A percentile compares a stretch with the other conserved stretches of the same genome.
Conservation (phyloP, 768 basidiomycete genomes). For the Fomitopsis serialis region DNA sequence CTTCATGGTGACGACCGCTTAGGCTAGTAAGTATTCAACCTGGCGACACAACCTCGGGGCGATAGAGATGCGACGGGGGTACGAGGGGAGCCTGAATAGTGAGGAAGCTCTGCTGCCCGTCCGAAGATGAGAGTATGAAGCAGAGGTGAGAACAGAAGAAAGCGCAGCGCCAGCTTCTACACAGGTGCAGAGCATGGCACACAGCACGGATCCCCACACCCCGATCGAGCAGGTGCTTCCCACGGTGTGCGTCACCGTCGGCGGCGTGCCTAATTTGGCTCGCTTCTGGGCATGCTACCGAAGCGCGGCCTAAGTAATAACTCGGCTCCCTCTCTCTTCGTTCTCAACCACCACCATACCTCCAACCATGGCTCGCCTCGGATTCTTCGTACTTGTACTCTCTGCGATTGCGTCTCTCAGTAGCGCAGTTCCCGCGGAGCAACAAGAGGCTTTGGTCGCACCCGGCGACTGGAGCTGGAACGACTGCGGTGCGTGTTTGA, state of each 20-base stretch:
- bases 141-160: not conserved
- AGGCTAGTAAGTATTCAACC: not conserved
- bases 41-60: not conserved
- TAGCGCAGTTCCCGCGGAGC: conserved; percentile 15
- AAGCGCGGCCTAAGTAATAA: too few relatives aligned
- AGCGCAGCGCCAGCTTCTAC: conserved; percentile 2
- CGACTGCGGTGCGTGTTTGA: conserved; percentile 63
- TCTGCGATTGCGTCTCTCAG: conserved; percentile 21
- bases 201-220: not conserved
- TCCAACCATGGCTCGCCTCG: conserved; percentile 20
- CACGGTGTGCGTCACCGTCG: conserved; percentile 10
- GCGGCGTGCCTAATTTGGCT: conserved; percentile 1
- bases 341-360: not conserved
- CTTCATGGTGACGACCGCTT: conserved; percentile 43
- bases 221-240: conserved; percentile 1
- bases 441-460: conserved; percentile 20
- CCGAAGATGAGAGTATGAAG: not conserved
- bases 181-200: not conserved
- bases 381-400: conserved; percentile 18
- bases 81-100: not conserved
- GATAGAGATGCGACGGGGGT: not conserved
- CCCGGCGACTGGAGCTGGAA: conserved; percentile 34
- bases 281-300: not conserved
- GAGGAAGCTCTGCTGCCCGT: not conserved
- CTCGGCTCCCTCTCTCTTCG: not conserved